A percentile compares a stretch with the other conserved stretches of the same genome.
Conservation (phyloP, 2,329 filamentous ascomycete species). For the Fusarium torulosum region DNA sequence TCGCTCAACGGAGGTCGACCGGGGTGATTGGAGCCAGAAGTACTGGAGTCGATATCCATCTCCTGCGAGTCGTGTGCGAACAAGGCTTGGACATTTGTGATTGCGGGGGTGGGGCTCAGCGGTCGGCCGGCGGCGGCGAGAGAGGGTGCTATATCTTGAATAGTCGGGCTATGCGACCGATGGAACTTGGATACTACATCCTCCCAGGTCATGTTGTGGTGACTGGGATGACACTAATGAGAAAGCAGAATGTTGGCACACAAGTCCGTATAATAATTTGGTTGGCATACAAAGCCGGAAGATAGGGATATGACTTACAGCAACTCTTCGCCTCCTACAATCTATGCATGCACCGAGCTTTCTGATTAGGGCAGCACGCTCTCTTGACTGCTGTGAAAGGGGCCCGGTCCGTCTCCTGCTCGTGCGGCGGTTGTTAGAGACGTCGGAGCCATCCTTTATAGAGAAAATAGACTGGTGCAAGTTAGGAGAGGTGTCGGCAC, state of each 20-base stretch:
- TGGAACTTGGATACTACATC: constrained; percentile 67
- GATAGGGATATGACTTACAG: constrained; percentile 59
- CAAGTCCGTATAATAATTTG: constrained; percentile 16
- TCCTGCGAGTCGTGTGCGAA: constrained; percentile 63
- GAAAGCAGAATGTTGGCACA: constrained; percentile 36
- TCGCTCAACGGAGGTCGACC: constrained; percentile 60
- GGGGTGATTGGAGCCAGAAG: constrained; percentile 51
- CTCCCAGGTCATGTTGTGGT: constrained; percentile 72
- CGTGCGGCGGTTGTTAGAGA: constrained; percentile 65
- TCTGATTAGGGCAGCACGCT: constrained; percentile 70
- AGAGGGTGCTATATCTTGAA: constrained; percentile 63
- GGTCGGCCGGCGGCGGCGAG: constrained; percentile 57
- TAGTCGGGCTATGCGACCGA: constrained; percentile 63
- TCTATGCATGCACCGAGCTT: constrained; percentile 70
- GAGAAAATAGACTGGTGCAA: constrained; percentile 67
- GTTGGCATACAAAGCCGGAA: neutral
- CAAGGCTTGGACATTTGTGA: constrained; percentile 54
- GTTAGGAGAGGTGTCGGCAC: constrained; percentile 65
- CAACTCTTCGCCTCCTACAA: constrained; percentile 68
- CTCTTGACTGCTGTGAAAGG: constrained; percentile 68
- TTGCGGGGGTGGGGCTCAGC: constrained; percentile 60
- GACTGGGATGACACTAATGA: constrained; percentile 68
- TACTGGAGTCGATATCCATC: constrained; percentile 66
- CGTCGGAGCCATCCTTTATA: constrained; percentile 66
- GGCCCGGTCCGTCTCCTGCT: constrained; percentile 71